Evolutionary conservation across 2,329 filamentous ascomycete species (phyloP), one percentile per base, ranked within the genome.

Genomic region (Penicillium sp.): DNA sequence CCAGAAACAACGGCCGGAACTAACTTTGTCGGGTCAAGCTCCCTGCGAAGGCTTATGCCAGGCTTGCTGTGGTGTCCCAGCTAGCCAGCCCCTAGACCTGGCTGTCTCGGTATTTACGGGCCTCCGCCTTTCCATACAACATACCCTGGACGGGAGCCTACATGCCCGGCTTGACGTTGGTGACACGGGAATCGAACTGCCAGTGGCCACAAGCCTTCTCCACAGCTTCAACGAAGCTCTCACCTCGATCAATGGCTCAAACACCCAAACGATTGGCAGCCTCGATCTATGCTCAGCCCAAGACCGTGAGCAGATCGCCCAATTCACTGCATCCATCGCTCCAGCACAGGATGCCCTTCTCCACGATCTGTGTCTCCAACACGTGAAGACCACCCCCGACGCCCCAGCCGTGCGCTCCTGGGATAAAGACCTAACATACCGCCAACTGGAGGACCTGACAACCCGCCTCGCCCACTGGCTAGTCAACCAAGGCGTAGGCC

Each of bases 351-450:
- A 58, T 42, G 40, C 29, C 4, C 35, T 58, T 4, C n/a, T 58
- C 3, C 56, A 58, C 29, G 56, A 57, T 13, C 50, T 58, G 3
- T 57, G 49, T 14, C 37, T 58, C n/a, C 43, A 33, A 16, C 54
- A 58, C 29, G 52, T 27, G 0, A 30, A 34, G 10, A 49, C 42
- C 10, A 53, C 46, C 5, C 58, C 58, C 2, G 30, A 56, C 29
- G 52, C 56, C 4, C 52, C 30, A 0, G 58, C 58, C 3, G 45
- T 60, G 9, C 45, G 52, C 19, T 60, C 58, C 5, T 60, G 54
- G 52, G 58, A 60, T 35, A 54, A 54, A 0, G 47, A 60, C 35
- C 45, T 59, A 5, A 56, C 52, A 14, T 60, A 59, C 31, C 28
- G 29, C 12, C 43, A 59, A 25, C 43, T 60, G 8, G 47, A 49